These are phyloP conservation scores for Begonia masoniana DNA, from an alignment of 306 rosid genomes.

Conservation along the genomic window DNA sequence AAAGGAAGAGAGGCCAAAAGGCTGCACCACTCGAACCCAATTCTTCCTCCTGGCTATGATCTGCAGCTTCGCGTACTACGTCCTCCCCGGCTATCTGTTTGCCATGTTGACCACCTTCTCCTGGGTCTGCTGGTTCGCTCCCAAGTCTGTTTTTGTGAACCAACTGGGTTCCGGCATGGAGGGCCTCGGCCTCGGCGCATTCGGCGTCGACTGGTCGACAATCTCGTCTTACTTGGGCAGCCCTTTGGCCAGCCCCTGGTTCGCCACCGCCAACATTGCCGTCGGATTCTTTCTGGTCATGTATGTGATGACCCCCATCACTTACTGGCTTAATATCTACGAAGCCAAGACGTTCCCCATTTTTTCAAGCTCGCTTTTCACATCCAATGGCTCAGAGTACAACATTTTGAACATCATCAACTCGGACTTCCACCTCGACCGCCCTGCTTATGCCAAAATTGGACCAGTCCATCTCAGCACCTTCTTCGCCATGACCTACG, in stretches of 20 bases:
- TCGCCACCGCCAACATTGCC: conserved; percentile 57
- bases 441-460: conserved; percentile 17
- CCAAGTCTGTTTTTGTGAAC: conserved; percentile 45
- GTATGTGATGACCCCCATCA: conserved; percentile 66
- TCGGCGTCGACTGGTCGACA: conserved; percentile 63
- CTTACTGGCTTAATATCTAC: conserved; percentile 32
- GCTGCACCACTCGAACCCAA: conserved; percentile 37
- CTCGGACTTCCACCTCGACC: conserved; percentile 57
- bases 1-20: conserved; percentile 39
- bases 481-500: conserved; percentile 67
- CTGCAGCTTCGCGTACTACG: conserved; percentile 40
- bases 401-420: conserved; percentile 40
- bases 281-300: conserved; percentile 43
- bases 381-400: conserved; percentile 39
- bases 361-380: conserved; percentile 48
- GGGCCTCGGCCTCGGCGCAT: conserved; percentile 60
- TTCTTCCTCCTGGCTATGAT: conserved; percentile 48
- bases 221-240: conserved; percentile 60
- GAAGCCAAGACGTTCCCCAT: conserved; percentile 58
- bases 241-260: conserved; percentile 84
- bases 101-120: conserved; percentile 47
- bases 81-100: conserved; percentile 56
- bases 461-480: conserved; percentile 65
- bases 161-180: conserved; percentile 72
- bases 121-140: conserved; percentile 63